Percentiles rank a stretch among this genome's conserved stretches.
Evolutionary conservation across 805 yeast genomes (phyloP).

Genomic region (Kazachstania martiniae): DNA sequence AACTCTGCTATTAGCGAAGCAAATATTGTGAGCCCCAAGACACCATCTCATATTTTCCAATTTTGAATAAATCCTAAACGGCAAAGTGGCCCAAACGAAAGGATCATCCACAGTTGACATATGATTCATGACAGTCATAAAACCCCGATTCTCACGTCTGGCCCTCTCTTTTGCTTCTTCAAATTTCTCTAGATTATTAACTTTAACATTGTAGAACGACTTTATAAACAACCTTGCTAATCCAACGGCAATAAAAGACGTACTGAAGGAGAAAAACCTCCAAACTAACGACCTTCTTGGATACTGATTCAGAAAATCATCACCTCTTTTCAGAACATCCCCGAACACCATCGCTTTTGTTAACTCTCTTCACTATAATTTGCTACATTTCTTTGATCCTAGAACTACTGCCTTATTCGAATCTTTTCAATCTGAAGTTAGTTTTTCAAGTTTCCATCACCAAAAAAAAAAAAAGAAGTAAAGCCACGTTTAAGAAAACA

Average conservation of each 20-base stretch:
- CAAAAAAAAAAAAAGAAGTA: not conserved
- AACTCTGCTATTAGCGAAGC: conserved; percentile 49
- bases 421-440: too few relatives aligned
- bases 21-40: conserved; percentile 83
- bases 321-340: conserved; percentile 62
- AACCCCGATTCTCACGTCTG: conserved; percentile 55
- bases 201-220: conserved; percentile 50
- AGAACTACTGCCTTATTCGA: too few relatives aligned
- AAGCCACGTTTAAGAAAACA: not conserved
- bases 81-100: conserved; percentile 74
- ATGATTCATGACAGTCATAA: conserved; percentile 85
- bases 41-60: conserved; percentile 82
- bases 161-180: conserved; percentile 56
- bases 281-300: conserved; percentile 52
- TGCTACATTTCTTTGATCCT: too few relatives aligned
- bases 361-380: too few relatives aligned
- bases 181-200: conserved; percentile 52
- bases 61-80: conserved; percentile 52
- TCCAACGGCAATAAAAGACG: conserved; percentile 56
- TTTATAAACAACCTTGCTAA: conserved; percentile 52
- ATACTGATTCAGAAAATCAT: conserved; percentile 51
- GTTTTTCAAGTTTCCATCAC: too few relatives aligned
- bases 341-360: conserved; percentile 69
- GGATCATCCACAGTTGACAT: conserved; percentile 93
- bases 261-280: conserved; percentile 57